phyloP scores from a whole-genome alignment of 495 filamentous ascomycete species.

The Cetradonia linearis region DNA sequence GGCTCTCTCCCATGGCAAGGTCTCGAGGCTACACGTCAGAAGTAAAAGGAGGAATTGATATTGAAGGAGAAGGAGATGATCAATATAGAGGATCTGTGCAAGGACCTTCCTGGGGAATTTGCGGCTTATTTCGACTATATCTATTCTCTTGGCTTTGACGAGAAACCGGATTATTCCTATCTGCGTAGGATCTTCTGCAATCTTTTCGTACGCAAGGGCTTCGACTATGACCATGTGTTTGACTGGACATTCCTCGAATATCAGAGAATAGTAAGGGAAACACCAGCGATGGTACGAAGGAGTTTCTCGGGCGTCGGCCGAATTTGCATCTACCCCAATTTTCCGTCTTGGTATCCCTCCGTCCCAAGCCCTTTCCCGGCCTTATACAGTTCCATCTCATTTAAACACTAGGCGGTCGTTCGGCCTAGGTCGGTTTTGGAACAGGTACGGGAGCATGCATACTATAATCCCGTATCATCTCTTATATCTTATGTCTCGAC shows the following conservation, averaged over 20 bases:
- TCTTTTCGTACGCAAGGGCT: constrained; percentile 26
- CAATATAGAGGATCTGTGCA: constrained; percentile 10
- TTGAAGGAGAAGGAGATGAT: constrained; percentile 18
- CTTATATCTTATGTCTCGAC: not conserved
- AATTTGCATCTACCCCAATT: no score
- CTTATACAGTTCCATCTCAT: no score
- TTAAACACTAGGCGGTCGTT: no score
- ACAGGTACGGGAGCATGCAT: not conserved
- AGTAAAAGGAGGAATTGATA: not conserved
- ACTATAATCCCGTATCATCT: not conserved
- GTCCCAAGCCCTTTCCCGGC: no score
- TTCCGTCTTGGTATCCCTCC: no score
- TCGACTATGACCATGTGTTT: constrained; percentile 29
- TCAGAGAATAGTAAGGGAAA: no score
- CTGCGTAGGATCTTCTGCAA: constrained; percentile 27
- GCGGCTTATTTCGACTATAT: constrained; percentile 23
- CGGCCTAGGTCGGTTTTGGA: no score
- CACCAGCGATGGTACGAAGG: no score
- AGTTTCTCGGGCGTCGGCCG: no score
- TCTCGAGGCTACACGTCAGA: constrained; percentile 7
- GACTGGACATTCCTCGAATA: constrained; percentile 25
- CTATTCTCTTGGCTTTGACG: constrained; percentile 25
- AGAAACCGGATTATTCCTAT: constrained; percentile 28
- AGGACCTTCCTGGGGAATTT: constrained; percentile 17
- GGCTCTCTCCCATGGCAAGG: constrained; percentile 35